Base-by-base conservation (phyloP, 1,284 basidiomycete species). In the Fomitiporia mediterranea region DNA sequence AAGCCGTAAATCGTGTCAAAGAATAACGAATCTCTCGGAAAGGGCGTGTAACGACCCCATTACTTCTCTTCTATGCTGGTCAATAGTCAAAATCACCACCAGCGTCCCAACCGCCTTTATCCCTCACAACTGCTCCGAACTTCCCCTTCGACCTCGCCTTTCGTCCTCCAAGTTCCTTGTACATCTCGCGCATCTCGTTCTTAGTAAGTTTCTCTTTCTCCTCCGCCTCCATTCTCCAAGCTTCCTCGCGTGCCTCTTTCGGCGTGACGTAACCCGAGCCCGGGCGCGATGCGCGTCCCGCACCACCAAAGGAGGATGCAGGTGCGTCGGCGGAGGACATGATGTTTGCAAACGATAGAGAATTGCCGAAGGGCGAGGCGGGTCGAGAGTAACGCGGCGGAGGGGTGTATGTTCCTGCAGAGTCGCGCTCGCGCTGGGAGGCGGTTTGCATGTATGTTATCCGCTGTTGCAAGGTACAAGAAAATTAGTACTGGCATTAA, bases 101-200 rank as follows among this genome's bases (percentile, higher is more conserved):
- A 13, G 69, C 74, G 27, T 60, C 58, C 84, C 84, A 87, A 47
- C 87, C 87, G 19, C 86, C 83, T 65, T 78, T 83, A 61, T 87
- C 86, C 62, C 83, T 74, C 40, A 76, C 70, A 1, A 74, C 74
- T n/a, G 77, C 78, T 2, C 83, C 86, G 19, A 88, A 69, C 66
- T 89, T 92, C 47, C 72, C 76, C 69, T 85, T 89, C 4, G 64
- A 62, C 60, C 72, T 71, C 7, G 82, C 74, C 72, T 94, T 95
- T 60, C 92, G 79, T 8, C 92, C 92, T 17, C 87, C 87, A 6
- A 94, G 72, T 53, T 91, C 88, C 73, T 94, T 94, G 73, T 95
- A 95, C 76, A 86, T 85, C 65, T 86, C 86, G 37, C 92, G 79
- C 82, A 93, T 91, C 68, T 93, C 90, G 1, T 82, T 57, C 70